A percentile compares a stretch with the other conserved stretches of the same genome.
These are phyloP conservation scores for Mortierella polycephala DNA, from an alignment of 371 early-diverging fungal species.

Conservation along the genomic window DNA sequence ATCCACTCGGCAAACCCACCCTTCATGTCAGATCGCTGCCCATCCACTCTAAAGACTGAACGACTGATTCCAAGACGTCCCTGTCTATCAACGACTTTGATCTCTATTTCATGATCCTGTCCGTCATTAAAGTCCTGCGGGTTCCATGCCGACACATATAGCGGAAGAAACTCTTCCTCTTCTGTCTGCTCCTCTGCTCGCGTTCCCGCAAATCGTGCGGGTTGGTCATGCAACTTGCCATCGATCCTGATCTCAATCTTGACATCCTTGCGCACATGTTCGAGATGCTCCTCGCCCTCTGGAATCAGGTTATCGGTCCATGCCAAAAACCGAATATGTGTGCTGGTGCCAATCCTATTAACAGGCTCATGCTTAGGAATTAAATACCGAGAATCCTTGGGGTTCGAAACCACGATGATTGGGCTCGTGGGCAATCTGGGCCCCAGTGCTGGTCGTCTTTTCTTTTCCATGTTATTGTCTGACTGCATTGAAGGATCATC, in stretches of 20 bases:
- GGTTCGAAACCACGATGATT: constrained; percentile 86
- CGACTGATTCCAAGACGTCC: constrained; percentile 59
- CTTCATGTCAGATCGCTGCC: constrained; percentile 64
- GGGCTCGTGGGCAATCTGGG: constrained; percentile 67
- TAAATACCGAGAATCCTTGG: constrained; percentile 84
- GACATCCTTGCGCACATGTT: constrained; percentile 28
- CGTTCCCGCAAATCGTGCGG: constrained; percentile 54
- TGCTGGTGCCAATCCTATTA: constrained; percentile 65
- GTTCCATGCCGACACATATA: constrained; percentile 81
- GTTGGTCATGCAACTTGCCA: constrained; percentile 54
- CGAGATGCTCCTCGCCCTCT: constrained; percentile 18
- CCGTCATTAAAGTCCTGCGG: constrained; percentile 71
- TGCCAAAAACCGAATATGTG: constrained; percentile 80
- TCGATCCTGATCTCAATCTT: constrained; percentile 62
- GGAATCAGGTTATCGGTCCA: constrained; percentile 61
- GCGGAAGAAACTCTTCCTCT: constrained; percentile 65
- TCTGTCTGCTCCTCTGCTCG: constrained; percentile 40
- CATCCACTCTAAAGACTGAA: constrained; percentile 72
- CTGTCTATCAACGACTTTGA: constrained; percentile 64
- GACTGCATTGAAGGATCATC: not conserved
- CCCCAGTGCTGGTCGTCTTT: constrained; percentile 26
- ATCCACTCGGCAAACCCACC: constrained; percentile 82
- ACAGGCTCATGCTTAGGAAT: constrained; percentile 80
- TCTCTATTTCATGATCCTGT: constrained; percentile 65
- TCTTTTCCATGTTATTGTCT: constrained; percentile 5